Evolutionary conservation across 2,329 filamentous ascomycete species (phyloP).

Genomic region (Nigrospora sphaerica): DNA sequence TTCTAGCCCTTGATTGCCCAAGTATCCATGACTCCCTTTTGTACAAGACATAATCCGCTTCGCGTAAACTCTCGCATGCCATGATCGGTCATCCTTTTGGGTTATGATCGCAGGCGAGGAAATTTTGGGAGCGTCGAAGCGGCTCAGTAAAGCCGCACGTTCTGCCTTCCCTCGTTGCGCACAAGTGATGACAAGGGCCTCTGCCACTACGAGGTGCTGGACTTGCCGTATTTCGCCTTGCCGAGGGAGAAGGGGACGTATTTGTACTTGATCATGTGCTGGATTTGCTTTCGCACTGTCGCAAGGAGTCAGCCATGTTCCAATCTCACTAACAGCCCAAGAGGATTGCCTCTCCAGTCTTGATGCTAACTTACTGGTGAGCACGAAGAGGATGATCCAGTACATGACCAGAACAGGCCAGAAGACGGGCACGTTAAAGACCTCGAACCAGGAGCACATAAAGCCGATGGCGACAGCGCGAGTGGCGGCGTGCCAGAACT

Average conservation of each 20-base stretch:
- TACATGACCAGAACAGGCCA: slow-evolving; percentile 98
- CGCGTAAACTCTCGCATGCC: too few species aligned
- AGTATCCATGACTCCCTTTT: too few species aligned
- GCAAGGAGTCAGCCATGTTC: not conserved
- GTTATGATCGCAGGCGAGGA: too few species aligned
- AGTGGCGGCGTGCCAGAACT: slow-evolving; percentile 98
- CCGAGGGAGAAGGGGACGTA: slow-evolving; percentile 92
- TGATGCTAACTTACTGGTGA: slow-evolving; percentile 69
- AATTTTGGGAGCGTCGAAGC: too few species aligned
- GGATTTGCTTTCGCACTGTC: slow-evolving; percentile 94
- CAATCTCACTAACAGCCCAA: too few species aligned
- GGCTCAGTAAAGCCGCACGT: too few species aligned
- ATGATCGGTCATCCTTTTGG: too few species aligned
- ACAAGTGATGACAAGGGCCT: too few species aligned
- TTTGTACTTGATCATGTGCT: slow-evolving; percentile 99
- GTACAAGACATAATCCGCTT: too few species aligned
- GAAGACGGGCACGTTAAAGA: slow-evolving; percentile 97
- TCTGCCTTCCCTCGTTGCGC: too few species aligned
- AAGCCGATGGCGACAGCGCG: slow-evolving; percentile 79
- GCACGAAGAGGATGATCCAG: slow-evolving; percentile 91
- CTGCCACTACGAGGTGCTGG: slow-evolving; percentile 34
- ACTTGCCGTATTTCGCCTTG: slow-evolving; percentile 73
- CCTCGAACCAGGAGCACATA: slow-evolving; percentile 81
- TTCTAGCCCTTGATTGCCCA: too few species aligned
- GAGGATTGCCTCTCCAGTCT: not conserved